Conservation (phyloP, 345 rosid genomes). For the Passiflora organensis region DNA sequence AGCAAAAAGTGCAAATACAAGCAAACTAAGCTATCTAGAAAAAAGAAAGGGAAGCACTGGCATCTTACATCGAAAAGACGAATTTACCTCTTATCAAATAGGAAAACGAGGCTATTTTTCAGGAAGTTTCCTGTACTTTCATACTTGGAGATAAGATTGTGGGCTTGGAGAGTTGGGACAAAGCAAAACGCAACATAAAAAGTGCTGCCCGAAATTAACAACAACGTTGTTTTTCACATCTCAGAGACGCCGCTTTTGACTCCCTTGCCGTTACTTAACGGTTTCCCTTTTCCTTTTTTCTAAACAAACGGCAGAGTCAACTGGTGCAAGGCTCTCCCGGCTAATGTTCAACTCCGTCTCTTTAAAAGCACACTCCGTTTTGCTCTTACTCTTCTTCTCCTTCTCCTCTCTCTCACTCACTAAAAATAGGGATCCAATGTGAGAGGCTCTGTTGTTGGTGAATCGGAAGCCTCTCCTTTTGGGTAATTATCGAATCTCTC, state of each 20-base stretch:
- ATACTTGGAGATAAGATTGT: too few relatives aligned
- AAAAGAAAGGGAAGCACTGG: too few relatives aligned
- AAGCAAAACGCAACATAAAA: too few relatives aligned
- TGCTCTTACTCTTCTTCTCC: constrained; percentile 7
- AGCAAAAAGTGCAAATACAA: too few relatives aligned
- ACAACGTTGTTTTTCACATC: too few relatives aligned
- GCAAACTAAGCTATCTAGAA: too few relatives aligned
- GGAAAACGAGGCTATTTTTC: too few relatives aligned
- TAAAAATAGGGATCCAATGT: constrained; percentile 28
- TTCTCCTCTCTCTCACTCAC: constrained; percentile 18
- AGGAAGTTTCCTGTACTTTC: too few relatives aligned
- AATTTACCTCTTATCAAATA: too few relatives aligned
- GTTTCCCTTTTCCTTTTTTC: constrained; percentile 9
- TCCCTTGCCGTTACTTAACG: constrained; percentile 38
- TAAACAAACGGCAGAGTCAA: constrained; percentile 16
- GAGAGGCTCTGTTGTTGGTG: constrained; percentile 29
- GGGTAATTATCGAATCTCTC: constrained; percentile 30
- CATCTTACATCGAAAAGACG: too few relatives aligned
- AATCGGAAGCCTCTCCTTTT: constrained; percentile 26
- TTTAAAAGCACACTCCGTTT: constrained; percentile 28
- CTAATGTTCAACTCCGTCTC: constrained; percentile 39
- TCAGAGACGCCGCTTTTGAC: constrained; percentile 46
- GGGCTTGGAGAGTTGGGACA: too few relatives aligned
- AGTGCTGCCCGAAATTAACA: too few relatives aligned
- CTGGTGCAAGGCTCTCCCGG: constrained; percentile 16